These are phyloP conservation scores for Ophiosphaerella narmari DNA, from an alignment of 2,329 filamentous ascomycete species.

Conservation along the genomic window DNA sequence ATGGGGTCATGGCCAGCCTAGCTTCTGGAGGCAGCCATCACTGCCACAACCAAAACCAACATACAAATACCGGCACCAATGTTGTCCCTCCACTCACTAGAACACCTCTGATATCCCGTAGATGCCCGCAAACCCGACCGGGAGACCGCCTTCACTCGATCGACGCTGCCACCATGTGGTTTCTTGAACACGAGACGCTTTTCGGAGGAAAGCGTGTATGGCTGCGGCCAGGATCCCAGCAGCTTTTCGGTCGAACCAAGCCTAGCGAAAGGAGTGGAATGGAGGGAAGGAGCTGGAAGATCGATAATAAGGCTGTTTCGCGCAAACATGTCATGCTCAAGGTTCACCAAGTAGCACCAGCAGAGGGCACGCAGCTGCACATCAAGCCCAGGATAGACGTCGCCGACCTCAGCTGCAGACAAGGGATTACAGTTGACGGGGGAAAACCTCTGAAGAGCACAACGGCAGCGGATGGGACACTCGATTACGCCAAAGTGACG, in stretches of 20 bases:
- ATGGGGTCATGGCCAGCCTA: constrained; percentile 6
- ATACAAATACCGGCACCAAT: not conserved
- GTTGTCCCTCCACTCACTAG: too few relatives aligned
- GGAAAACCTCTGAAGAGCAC: constrained; percentile 66
- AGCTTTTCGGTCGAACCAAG: constrained; percentile 81
- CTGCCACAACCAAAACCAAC: not conserved
- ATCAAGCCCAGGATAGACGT: constrained; percentile 72
- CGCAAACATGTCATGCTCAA: constrained; percentile 83
- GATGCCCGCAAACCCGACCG: not conserved
- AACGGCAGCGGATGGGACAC: constrained; percentile 47
- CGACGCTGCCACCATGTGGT: constrained; percentile 52
- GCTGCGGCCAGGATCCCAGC: constrained; percentile 83
- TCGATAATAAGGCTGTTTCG: constrained; percentile 83
- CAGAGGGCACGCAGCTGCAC: constrained; percentile 68
- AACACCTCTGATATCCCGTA: too few relatives aligned
- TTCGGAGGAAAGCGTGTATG: constrained; percentile 71
- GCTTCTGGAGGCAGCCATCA: constrained; percentile 2
- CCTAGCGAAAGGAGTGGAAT: constrained; percentile 56
- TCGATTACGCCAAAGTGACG: constrained; percentile 29
- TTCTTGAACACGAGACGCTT: constrained; percentile 60
- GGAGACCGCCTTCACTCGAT: not conserved
- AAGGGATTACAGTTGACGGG: constrained; percentile 79
- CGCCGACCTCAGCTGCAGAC: constrained; percentile 78
- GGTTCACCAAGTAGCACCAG: constrained; percentile 67
- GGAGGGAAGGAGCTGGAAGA: constrained; percentile 53